phyloP scores from a whole-genome alignment of 768 basidiomycete genomes.

The Pilatotrama ljubarskyi region DNA sequence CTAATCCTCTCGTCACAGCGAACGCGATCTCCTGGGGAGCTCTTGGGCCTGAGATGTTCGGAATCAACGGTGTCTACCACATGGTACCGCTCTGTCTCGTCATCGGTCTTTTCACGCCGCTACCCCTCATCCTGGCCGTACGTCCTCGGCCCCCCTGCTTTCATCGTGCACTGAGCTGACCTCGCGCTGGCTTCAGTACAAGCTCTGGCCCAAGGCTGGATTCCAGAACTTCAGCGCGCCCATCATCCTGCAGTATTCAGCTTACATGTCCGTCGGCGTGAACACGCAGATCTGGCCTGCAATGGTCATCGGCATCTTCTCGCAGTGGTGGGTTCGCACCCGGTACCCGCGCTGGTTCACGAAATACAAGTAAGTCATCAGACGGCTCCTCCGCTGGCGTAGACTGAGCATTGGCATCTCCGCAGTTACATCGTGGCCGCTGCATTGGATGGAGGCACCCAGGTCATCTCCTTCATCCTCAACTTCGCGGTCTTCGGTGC shows the following conservation, averaged over 20 bases:
- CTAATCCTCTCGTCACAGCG: not conserved
- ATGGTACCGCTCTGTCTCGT: constrained; percentile 39
- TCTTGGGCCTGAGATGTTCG: constrained; percentile 34
- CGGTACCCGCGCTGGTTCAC: constrained; percentile 42
- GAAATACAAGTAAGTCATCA: constrained; percentile 33
- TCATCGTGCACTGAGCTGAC: not conserved
- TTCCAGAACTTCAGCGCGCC: constrained; percentile 53
- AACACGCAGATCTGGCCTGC: constrained; percentile 51
- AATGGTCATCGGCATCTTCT: constrained; percentile 46
- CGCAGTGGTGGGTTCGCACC: constrained; percentile 45
- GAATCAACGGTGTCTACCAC: constrained; percentile 15
- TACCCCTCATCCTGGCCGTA: constrained; percentile 49
- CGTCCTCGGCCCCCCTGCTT: not conserved
- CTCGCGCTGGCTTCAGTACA: constrained; percentile 31
- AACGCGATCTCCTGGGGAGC: constrained; percentile 60
- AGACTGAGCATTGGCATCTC: not conserved
- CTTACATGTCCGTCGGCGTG: constrained; percentile 55
- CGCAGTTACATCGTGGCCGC: constrained; percentile 42
- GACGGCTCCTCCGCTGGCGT: too few relatives aligned
- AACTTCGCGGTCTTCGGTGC: constrained; percentile 36
- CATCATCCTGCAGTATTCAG: constrained; percentile 39
- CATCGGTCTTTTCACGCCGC: constrained; percentile 53
- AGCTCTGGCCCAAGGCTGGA: constrained; percentile 46
- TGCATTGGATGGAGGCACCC: constrained; percentile 42
- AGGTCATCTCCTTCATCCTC: constrained; percentile 38